Evolutionary conservation across 192 early-diverging fungal species (phyloP).

Genomic region (Coemansia sp.): DNA sequence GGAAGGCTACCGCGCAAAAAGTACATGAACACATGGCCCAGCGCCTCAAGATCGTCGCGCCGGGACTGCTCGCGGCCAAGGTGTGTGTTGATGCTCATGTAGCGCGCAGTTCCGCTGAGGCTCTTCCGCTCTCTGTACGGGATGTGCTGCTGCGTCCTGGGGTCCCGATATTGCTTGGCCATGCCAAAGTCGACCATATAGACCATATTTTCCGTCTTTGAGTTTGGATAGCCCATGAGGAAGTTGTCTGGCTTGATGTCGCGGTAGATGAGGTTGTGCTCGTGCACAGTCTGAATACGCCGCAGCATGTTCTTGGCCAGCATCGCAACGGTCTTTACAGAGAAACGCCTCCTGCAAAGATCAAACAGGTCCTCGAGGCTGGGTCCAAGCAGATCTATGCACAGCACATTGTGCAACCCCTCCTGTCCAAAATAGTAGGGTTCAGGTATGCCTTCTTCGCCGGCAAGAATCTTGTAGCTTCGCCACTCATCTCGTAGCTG

Average conservation of each 20-base stretch:
- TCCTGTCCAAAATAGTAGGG: conserved; percentile 98
- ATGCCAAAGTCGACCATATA: conserved; percentile 98
- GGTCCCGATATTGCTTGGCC: conserved; percentile 97
- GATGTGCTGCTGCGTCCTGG: conserved; percentile 95
- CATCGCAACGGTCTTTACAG: conserved; percentile 94
- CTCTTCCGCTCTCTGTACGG: conserved; percentile 96
- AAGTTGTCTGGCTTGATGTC: conserved; percentile 99
- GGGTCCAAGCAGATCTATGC: conserved; percentile 93
- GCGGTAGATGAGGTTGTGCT: conserved; percentile 93
- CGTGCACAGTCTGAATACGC: conserved; percentile 92
- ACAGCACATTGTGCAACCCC: conserved; percentile 92
- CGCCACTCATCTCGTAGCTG: conserved; percentile 95
- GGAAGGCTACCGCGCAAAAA: conserved; percentile 92
- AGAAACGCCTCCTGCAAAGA: conserved; percentile 88
- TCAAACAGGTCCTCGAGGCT: conserved; percentile 97
- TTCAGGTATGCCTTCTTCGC: conserved; percentile 82
- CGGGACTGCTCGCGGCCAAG: conserved; percentile 97
- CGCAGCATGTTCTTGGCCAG: conserved; percentile 91
- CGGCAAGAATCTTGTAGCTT: conserved; percentile 92
- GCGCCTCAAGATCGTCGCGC: conserved; percentile 95
- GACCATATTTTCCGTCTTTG: conserved; percentile 65
- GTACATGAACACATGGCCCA: conserved; percentile 99
- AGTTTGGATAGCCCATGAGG: conserved; percentile 79
- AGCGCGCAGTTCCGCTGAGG: conserved; percentile 94
- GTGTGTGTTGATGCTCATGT: conserved; percentile 99